phyloP scores from a whole-genome alignment of 768 basidiomycete genomes.

The Tephrocybe sp. region DNA sequence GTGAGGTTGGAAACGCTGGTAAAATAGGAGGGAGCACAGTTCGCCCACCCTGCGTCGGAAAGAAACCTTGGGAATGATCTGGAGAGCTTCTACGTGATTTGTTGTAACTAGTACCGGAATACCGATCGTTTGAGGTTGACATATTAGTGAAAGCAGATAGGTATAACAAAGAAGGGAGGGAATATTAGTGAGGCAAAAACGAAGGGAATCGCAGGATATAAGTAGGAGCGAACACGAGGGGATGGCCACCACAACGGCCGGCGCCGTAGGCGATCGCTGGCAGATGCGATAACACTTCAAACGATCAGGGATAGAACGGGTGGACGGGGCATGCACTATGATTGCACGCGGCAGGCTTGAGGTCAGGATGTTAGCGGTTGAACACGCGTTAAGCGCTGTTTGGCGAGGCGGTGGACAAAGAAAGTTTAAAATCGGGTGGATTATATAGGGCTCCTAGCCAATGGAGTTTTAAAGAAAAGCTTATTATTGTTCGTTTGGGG shows the following conservation, averaged over 20 bases:
- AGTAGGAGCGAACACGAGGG: slow-evolving; percentile 39
- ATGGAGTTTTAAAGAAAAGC: slow-evolving; percentile 32
- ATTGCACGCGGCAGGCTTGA: slow-evolving; percentile 48
- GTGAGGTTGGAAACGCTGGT: slow-evolving; percentile 85
- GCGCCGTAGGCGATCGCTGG: slow-evolving; percentile 17
- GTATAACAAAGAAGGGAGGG: slow-evolving; percentile 52
- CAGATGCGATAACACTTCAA: slow-evolving; percentile 38
- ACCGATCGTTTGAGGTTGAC: slow-evolving; percentile 74
- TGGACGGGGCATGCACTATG: slow-evolving; percentile 41
- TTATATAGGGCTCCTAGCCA: slow-evolving; percentile 20
- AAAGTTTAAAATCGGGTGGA: slow-evolving; percentile 20
- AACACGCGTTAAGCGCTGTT: slow-evolving; percentile 31
- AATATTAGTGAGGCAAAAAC: slow-evolving; percentile 55
- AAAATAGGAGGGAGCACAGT: slow-evolving; percentile 84
- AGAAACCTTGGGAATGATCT: slow-evolving; percentile 67
- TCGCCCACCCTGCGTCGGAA: slow-evolving; percentile 86
- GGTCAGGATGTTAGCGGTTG: slow-evolving; percentile 29
- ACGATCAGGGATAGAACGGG: slow-evolving; percentile 44
- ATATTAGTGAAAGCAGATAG: slow-evolving; percentile 64
- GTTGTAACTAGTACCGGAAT: slow-evolving; percentile 57
- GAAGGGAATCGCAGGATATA: slow-evolving; percentile 44
- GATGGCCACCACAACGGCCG: slow-evolving; percentile 14
- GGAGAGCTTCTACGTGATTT: slow-evolving; percentile 72
- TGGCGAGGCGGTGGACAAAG: slow-evolving; percentile 17
- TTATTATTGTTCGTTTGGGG: slow-evolving; percentile 38